Conservation (phyloP, 495 filamentous ascomycete species). For the Tuber aestivum region DNA sequence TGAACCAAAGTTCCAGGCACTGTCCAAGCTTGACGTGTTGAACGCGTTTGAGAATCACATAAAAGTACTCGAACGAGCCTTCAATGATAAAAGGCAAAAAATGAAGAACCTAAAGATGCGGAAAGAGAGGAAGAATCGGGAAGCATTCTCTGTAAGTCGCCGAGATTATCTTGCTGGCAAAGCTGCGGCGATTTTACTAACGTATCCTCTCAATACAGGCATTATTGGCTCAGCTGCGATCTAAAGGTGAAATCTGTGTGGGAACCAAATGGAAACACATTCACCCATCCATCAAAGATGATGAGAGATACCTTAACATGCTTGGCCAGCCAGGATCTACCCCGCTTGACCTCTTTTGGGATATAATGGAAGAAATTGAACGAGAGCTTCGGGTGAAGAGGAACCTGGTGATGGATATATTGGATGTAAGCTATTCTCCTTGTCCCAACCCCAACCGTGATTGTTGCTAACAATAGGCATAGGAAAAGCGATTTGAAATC, state of each 20-base stretch:
- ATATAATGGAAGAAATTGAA: constrained; percentile 90
- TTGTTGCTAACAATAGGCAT: constrained; percentile 20
- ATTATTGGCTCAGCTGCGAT: constrained; percentile 66
- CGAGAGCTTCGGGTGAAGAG: constrained; percentile 69
- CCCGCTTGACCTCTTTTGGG: constrained; percentile 95
- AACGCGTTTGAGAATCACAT: constrained; percentile 92
- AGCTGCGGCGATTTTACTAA: not conserved
- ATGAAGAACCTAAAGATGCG: constrained; percentile 74
- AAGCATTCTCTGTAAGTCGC: constrained; percentile 57
- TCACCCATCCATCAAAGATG: constrained; percentile 68
- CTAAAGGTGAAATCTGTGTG: constrained; percentile 78
- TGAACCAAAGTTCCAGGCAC: constrained; percentile 80
- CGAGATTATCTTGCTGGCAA: not conserved
- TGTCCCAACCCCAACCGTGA: constrained; percentile 11
- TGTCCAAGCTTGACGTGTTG: constrained; percentile 84
- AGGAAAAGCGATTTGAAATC: constrained; percentile 90
- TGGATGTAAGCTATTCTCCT: constrained; percentile 62
- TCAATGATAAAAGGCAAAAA: constrained; percentile 81
- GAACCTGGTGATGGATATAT: constrained; percentile 80
- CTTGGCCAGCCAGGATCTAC: constrained; percentile 81
- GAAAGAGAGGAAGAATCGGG: constrained; percentile 76
- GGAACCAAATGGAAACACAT: constrained; percentile 85
- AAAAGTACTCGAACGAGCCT: constrained; percentile 78
- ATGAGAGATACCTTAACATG: constrained; percentile 77
- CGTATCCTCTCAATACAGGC: constrained; percentile 29